A percentile compares a stretch with the other conserved stretches of the same genome.
phyloP scores from a whole-genome alignment of 108 stramenopile genomes.

The Nannochloropsis oceanica region DNA sequence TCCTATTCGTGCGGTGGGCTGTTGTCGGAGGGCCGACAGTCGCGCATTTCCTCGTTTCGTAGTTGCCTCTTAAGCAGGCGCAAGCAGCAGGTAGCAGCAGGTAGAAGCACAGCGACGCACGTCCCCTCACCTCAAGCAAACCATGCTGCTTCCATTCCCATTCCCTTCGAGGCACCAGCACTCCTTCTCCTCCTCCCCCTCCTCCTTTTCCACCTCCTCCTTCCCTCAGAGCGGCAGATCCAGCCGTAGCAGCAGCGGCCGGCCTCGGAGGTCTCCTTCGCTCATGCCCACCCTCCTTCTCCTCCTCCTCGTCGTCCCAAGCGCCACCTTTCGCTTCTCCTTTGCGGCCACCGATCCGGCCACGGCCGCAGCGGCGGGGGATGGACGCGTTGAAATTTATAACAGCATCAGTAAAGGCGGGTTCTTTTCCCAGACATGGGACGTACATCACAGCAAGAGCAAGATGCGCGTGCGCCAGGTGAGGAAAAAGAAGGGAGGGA shows the following conservation, averaged over 20 bases:
- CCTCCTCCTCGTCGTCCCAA: background rate
- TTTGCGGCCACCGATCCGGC: background rate
- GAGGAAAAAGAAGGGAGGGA: background rate
- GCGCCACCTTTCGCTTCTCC: background rate
- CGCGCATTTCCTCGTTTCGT: no score
- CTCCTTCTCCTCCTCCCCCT: background rate
- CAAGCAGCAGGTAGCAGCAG: no score
- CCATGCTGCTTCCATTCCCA: no score
- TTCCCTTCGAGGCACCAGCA: background rate
- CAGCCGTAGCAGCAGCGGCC: background rate
- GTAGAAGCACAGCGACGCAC: no score
- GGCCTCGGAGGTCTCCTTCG: background rate
- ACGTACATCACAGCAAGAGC: slow-evolving; percentile 5
- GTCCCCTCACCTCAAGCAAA: no score
- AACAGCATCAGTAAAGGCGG: slow-evolving; percentile 19
- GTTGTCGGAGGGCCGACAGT: no score
- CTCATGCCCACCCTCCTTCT: background rate
- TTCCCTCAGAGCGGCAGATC: background rate
- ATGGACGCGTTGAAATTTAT: background rate
- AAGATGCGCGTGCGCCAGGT: slow-evolving; percentile 33
- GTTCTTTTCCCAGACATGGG: slow-evolving; percentile 16
- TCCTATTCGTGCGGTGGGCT: no score
- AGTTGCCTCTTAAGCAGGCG: no score
- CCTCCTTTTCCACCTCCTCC: background rate
- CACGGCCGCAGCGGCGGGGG: background rate